Evolutionary conservation across 169 alveolate genomes (phyloP), one percentile per base, ranked within the genome.

Genomic region (Babesia ovis): DNA sequence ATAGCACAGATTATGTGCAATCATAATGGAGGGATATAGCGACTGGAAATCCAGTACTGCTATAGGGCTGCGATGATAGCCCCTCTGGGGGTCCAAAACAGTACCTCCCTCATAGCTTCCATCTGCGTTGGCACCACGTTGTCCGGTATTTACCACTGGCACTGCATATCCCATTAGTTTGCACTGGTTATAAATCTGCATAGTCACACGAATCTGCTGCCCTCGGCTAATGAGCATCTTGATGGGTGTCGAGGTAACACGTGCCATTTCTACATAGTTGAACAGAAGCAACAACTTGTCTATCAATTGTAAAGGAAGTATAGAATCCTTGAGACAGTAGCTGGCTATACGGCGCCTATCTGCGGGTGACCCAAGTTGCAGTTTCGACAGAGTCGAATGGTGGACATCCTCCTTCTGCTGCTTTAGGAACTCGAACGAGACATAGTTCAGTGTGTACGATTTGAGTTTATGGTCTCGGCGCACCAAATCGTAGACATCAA

Each of bases 331-430:
- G 71, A 98, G 90, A 86, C 99, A 98, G 92, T 98, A 98, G 35
- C 97, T 95, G 43, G 99, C 99, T 27, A 98, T 85, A 76, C 99
- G 95, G 53, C 97, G 92, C 51, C 99, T 92, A 6, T 99, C 96
- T 62, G 94, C 98, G 9, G 98, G 95, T 74, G 94, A 92, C 35
- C 96, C 97, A 29, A 83, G 81, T 87, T 95, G 95, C 48, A 98
- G 92, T 55, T 93, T 97, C 32, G 96, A 92, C 67, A 98, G 96
- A 77, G 96, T 94, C 73, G 98, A 91, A 84, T 98, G 95, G 85
- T 96, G 99, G 6, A 98, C 99, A 66, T 98, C 99, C 86, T 98
- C 99, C 89, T 98, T 98, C 87, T 97, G 98, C 66, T 97, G 98
- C 59, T 94, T 95, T 57, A 98, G 91, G 90, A 95, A 98, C 77